These are phyloP conservation scores for Aspergillus viridinutans DNA, from an alignment of 2,329 filamentous ascomycete species.

Conservation along the genomic window DNA sequence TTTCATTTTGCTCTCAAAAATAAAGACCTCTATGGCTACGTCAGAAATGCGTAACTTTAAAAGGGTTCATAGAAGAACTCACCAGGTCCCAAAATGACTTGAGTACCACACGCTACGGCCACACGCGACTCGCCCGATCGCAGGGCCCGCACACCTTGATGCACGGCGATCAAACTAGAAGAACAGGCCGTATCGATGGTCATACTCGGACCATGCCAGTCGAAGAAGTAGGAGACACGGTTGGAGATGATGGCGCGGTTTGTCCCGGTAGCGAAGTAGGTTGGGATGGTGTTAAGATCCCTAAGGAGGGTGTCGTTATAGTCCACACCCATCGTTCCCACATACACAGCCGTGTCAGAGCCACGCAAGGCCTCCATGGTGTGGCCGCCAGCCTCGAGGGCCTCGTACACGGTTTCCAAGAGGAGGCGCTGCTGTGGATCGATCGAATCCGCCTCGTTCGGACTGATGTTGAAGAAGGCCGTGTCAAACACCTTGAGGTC, in stretches of 20 bases:
- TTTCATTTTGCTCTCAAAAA: background rate
- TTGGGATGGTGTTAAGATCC: background rate
- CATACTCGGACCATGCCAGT: background rate
- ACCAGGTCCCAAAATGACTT: background rate
- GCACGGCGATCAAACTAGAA: background rate
- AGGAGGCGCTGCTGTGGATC: too few species aligned
- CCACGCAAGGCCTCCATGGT: background rate
- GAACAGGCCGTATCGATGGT: background rate
- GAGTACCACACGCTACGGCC: background rate
- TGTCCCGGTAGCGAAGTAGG: background rate
- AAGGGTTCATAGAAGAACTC: too few species aligned
- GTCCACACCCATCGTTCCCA: background rate
- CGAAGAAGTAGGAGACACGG: background rate
- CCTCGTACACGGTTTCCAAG: slow-evolving; percentile 10
- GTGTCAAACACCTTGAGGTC: slow-evolving; percentile 3
- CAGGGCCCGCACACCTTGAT: background rate
- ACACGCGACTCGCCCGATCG: background rate
- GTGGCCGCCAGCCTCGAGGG: background rate
- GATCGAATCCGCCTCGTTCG: slow-evolving; percentile 7
- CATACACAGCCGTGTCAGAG: background rate
- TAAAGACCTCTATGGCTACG: too few species aligned
- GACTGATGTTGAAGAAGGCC: slow-evolving; percentile 4
- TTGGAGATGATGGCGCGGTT: background rate
- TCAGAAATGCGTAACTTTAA: too few species aligned
- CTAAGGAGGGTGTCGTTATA: background rate